phyloP scores from a whole-genome alignment of 2,329 filamentous ascomycete species.

The Cladophialophora immunda region DNA sequence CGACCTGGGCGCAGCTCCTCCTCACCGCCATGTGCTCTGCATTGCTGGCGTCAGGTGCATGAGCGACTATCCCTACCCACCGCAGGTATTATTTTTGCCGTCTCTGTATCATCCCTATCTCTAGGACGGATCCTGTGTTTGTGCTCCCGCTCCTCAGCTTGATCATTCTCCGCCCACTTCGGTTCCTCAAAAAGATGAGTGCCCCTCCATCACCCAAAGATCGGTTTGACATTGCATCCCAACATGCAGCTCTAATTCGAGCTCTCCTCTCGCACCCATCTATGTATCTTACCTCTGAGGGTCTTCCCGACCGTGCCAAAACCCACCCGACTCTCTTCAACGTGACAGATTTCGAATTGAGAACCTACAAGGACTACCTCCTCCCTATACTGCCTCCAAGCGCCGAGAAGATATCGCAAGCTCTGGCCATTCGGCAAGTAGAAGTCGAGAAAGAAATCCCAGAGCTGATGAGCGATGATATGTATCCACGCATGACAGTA shows the following conservation, averaged over 20 bases:
- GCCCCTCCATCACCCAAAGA: constrained; percentile 24
- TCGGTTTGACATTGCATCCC: constrained; percentile 23
- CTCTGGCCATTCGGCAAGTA: constrained; percentile 10
- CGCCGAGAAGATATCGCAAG: constrained; percentile 22
- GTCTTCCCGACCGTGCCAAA: constrained; percentile 18
- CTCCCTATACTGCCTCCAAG: constrained; percentile 26
- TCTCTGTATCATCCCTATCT: not conserved
- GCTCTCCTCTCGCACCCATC: constrained; percentile 27
- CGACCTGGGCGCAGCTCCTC: not conserved
- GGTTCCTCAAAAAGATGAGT: not conserved
- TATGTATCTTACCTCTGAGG: constrained; percentile 2
- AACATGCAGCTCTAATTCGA: constrained; percentile 28
- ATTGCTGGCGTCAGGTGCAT: not conserved
- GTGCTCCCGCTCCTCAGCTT: not conserved
- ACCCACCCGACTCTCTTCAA: constrained; percentile 28
- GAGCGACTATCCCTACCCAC: not conserved
- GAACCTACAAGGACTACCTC: constrained; percentile 29
- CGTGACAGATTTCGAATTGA: constrained; percentile 27
- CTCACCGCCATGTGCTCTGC: not conserved
- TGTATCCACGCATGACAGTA: constrained; percentile 27
- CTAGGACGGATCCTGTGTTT: not conserved
- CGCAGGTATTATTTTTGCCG: not conserved
- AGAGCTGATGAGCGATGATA: constrained; percentile 24
- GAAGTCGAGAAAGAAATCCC: constrained; percentile 17
- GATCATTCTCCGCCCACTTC: not conserved